These are phyloP conservation scores for Lecanosticta acicola DNA, from an alignment of 2,329 filamentous ascomycete species.

Conservation along the genomic window DNA sequence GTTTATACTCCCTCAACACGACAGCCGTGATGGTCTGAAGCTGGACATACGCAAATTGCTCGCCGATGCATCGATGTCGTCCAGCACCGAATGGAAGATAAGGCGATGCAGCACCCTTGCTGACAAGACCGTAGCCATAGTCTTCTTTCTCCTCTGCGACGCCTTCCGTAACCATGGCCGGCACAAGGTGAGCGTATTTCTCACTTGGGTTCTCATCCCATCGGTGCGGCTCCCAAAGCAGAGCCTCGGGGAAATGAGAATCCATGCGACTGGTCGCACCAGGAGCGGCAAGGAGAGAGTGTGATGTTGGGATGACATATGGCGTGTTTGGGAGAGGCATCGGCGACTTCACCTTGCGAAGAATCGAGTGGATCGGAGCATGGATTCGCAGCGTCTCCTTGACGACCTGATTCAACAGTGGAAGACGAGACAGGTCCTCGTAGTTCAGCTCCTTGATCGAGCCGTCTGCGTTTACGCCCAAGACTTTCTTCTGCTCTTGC, in stretches of 20 bases:
- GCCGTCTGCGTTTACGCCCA: conserved; percentile 57
- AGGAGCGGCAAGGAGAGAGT: conserved; percentile 78
- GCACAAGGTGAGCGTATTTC: conserved; percentile 28
- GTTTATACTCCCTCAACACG: conserved; percentile 72
- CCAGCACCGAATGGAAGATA: conserved; percentile 94
- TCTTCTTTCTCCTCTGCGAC: conserved; percentile 64
- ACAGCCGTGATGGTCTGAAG: conserved; percentile 77
- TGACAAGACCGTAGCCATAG: conserved; percentile 89
- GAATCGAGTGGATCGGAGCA: conserved; percentile 89
- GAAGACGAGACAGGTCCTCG: conserved; percentile 71
- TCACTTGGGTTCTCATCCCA: conserved; percentile 64
- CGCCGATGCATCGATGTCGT: conserved; percentile 88
- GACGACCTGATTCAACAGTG: conserved; percentile 76
- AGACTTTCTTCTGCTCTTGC: conserved; percentile 67
- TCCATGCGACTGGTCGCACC: conserved; percentile 70
- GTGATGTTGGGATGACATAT: conserved; percentile 73
- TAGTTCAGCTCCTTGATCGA: conserved; percentile 65
- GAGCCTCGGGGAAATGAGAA: conserved; percentile 73
- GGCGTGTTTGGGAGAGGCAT: conserved; percentile 78
- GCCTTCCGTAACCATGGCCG: conserved; percentile 26
- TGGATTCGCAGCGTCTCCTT: conserved; percentile 90
- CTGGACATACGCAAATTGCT: conserved; percentile 93
- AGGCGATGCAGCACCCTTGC: conserved; percentile 81
- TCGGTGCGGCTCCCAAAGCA: conserved; percentile 82
- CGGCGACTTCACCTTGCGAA: conserved; percentile 84